These are phyloP conservation scores for Salix exigua DNA, from an alignment of 345 rosid genomes.

Conservation along the genomic window DNA sequence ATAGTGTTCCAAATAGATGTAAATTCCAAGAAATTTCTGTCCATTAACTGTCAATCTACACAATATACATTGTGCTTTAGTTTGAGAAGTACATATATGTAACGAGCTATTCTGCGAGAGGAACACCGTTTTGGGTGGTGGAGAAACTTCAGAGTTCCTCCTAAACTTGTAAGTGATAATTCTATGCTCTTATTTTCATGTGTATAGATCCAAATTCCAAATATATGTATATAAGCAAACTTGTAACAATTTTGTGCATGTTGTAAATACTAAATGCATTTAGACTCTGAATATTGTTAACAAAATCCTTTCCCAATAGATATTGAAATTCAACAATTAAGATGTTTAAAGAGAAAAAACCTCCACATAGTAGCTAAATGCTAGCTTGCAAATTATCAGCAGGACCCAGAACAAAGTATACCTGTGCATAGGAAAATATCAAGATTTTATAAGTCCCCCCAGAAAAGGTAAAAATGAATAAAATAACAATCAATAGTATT, in stretches of 20 bases:
- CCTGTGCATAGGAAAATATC: slow-evolving; percentile 42
- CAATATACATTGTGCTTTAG: not conserved
- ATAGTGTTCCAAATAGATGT: not conserved
- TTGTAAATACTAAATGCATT: not conserved
- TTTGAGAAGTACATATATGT: not conserved
- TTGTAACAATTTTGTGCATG: not conserved
- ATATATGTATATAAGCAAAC: not conserved
- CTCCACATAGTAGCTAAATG: slow-evolving; percentile 99
- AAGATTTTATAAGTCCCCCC: not conserved
- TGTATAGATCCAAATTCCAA: not conserved
- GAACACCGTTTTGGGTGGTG: not conserved
- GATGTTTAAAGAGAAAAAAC: slow-evolving; percentile 34
- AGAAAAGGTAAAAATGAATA: not conserved
- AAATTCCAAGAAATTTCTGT: not conserved
- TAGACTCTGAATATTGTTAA: not conserved
- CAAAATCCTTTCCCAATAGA: not conserved
- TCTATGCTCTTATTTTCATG: not conserved
- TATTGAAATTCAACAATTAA: slow-evolving; percentile 10
- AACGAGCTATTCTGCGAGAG: not conserved
- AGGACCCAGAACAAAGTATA: slow-evolving; percentile 92
- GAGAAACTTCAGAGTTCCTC: not conserved
- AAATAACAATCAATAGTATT: not conserved
- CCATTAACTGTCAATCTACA: not conserved
- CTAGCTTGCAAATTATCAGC: slow-evolving; percentile 85
- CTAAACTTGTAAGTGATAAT: not conserved